phyloP scores from a whole-genome alignment of 2,329 filamentous ascomycete species.

The Trichophyton simii region DNA sequence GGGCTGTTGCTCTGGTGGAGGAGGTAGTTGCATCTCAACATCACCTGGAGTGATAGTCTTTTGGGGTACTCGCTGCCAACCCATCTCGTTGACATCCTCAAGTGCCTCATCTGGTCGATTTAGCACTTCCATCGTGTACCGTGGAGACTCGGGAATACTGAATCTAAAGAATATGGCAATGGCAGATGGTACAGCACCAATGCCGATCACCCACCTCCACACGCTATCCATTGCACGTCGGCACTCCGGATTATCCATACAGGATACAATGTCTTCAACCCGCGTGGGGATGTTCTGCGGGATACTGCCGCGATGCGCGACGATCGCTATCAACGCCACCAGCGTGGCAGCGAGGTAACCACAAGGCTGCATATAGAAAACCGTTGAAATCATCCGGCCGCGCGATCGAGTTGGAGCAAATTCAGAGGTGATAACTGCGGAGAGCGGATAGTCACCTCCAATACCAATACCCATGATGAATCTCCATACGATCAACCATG shows the following conservation, averaged over 20 bases:
- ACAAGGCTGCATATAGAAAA: slow-evolving; percentile 79
- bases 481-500: slow-evolving; percentile 1
- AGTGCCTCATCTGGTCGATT: slow-evolving; percentile 14
- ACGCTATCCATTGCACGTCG: slow-evolving; percentile 42
- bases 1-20: background rate
- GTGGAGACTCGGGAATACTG: slow-evolving; percentile 53
- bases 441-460: slow-evolving; percentile 5
- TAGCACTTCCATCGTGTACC: slow-evolving; percentile 51
- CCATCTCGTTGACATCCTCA: slow-evolving; percentile 6
- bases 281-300: background rate
- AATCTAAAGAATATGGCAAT: slow-evolving; percentile 55
- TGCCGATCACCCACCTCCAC: slow-evolving; percentile 55
- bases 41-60: background rate
- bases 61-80: slow-evolving; percentile 1
- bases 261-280: background rate
- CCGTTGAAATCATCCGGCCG: slow-evolving; percentile 36
- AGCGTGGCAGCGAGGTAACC: slow-evolving; percentile 66
- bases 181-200: slow-evolving; percentile 51
- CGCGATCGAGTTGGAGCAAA: background rate
- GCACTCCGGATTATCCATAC: background rate
- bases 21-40: slow-evolving; percentile 1
- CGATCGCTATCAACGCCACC: slow-evolving; percentile 34
- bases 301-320: slow-evolving; percentile 1
- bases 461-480: slow-evolving; percentile 5
- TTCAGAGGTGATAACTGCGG: background rate